Evolutionary conservation across 108 stramenopile species (phyloP), one percentile per base, ranked within the genome.

Genomic region (Fragilaria radians): DNA sequence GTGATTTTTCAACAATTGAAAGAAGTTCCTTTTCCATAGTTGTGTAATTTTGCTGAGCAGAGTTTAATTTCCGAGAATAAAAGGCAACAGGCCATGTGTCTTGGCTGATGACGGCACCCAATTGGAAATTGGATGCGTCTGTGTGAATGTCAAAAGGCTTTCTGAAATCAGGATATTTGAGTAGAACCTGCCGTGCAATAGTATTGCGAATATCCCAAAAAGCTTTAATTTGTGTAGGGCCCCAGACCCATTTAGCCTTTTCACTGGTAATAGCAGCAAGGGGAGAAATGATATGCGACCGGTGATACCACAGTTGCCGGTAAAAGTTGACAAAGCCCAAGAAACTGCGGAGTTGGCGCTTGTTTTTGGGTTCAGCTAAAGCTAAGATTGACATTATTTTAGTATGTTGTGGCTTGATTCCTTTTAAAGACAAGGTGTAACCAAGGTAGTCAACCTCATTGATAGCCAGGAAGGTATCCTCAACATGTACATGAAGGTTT

Each of bases 21-120:
- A 80, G 52, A 0, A 76, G 26, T 57, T 81, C 80, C 26, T 70
- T 51, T 53, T 76, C 76, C 21, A 30, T 63, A 0, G 63, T 63
- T 5, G 75, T 69, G 49, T 77, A 77, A 11, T n/a, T n/a, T n/a
- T n/a, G n/a, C n/a, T n/a, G n/a, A n/a, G n/a, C n/a, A n/a, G n/a
- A n/a, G n/a, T n/a, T 73, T 27, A 74, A 63, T n/a, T 74, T 74
- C 1, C n/a, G n/a, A n/a, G n/a, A n/a, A n/a, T n/a, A n/a, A n/a
- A n/a, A n/a, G n/a, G n/a, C n/a, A n/a, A n/a, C n/a, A n/a, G n/a
- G n/a, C n/a, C n/a, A n/a, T n/a, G n/a, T n/a, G n/a, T n/a, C n/a
- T n/a, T n/a, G n/a, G n/a, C n/a, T n/a, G n/a, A n/a, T n/a, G n/a
- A n/a, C n/a, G n/a, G n/a, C n/a, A n/a, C n/a, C n/a, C n/a, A n/a